phyloP scores from a whole-genome alignment of 2,329 filamentous ascomycete genomes.

The Phoma herbarum region DNA sequence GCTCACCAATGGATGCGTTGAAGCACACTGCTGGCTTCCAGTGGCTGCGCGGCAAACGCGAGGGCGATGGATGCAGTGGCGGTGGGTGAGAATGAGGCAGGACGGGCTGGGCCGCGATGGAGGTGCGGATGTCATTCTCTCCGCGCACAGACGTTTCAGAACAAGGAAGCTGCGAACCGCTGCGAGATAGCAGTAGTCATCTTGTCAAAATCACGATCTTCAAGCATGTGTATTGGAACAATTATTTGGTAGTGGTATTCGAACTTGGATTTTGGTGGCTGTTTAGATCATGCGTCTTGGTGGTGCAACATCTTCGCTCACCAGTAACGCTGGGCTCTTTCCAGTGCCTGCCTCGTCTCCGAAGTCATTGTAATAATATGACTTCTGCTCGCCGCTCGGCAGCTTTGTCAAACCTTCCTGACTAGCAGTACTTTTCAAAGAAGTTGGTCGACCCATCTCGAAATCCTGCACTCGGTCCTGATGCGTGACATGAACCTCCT shows the following conservation, averaged over 20 bases:
- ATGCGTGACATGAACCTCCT: conserved; percentile 44
- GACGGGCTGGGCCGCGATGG: conserved; percentile 13
- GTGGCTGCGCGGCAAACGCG: conserved; percentile 3
- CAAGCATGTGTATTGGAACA: neutral
- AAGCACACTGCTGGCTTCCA: conserved; percentile 4
- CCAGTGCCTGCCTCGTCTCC: conserved; percentile 14
- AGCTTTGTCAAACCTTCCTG: conserved; percentile 32
- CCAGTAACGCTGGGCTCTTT: conserved; percentile 10
- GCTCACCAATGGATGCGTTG: conserved; percentile 23
- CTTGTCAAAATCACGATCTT: neutral
- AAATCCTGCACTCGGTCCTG: conserved; percentile 32
- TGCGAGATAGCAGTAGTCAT: conserved; percentile 10
- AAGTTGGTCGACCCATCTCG: conserved; percentile 31
- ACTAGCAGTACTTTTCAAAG: conserved; percentile 34
- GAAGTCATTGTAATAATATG: conserved; percentile 25
- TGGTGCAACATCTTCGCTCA: conserved; percentile 4
- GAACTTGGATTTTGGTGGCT: neutral
- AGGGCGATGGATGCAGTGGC: conserved; percentile 14
- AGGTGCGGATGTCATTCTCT: conserved; percentile 20
- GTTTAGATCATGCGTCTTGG: neutral
- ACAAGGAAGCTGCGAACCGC: conserved; percentile 1
- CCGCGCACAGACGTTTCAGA: conserved; percentile 24
- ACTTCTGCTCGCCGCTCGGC: conserved; percentile 15
- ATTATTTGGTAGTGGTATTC: neutral
- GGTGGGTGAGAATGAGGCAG: conserved; percentile 10